These are phyloP conservation scores for Selaginella moellendorffii DNA, from an alignment of 75 land plant species.

Conservation along the genomic window DNA sequence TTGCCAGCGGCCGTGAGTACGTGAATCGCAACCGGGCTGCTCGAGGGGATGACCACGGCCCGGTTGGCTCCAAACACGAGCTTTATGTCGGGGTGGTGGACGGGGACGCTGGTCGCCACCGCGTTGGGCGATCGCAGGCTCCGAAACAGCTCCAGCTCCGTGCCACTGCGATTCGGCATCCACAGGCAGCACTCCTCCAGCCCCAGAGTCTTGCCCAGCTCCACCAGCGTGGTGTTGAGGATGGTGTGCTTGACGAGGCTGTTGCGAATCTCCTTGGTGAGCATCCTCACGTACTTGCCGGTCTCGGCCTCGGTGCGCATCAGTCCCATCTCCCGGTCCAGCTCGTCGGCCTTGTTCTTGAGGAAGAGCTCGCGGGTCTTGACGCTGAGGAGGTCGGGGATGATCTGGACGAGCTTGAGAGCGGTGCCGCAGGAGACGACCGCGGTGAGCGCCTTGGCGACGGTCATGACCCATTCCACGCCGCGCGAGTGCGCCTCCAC, in stretches of 20 bases:
- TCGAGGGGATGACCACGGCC: not conserved
- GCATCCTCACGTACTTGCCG: conserved; percentile 59
- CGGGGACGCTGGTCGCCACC: not conserved
- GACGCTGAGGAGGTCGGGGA: not conserved
- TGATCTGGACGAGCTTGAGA: not conserved
- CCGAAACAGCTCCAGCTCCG: conserved; percentile 29
- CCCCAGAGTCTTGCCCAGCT: conserved; percentile 49
- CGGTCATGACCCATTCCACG: not conserved
- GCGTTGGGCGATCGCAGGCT: not conserved
- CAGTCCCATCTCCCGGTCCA: conserved; percentile 55
- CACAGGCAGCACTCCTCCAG: conserved; percentile 69
- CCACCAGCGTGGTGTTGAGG: conserved; percentile 55
- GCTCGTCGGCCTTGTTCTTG: conserved; percentile 64
- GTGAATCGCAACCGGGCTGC: not conserved
- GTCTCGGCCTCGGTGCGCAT: conserved; percentile 57
- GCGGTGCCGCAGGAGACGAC: not conserved
- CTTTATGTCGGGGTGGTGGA: not conserved
- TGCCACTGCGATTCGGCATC: conserved; percentile 54
- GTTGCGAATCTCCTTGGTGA: conserved; percentile 76
- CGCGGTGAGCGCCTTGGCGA: not conserved
- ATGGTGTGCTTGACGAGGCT: conserved; percentile 75
- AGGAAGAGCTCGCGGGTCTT: conserved; percentile 28
- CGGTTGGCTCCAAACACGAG: not conserved
- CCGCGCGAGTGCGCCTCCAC: not conserved
- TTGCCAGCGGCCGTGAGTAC: not conserved